Percentiles rank a stretch among this genome's conserved stretches.
Evolutionary conservation across 805 yeast genomes (phyloP).

Genomic region (Hanseniaspora meyeri): DNA sequence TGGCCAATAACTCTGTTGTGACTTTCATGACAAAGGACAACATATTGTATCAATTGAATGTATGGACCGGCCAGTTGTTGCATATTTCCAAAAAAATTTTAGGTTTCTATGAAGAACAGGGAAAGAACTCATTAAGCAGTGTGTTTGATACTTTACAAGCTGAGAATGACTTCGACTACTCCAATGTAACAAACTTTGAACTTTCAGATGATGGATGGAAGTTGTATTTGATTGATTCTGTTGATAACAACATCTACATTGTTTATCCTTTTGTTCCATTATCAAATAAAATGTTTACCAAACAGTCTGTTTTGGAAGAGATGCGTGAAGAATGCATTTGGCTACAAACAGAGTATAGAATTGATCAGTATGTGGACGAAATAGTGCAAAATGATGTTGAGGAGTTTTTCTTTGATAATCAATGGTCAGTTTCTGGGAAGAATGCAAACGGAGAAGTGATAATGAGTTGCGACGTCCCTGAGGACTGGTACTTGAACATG

Average conservation of each 20-base stretch:
- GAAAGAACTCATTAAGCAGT: neutral
- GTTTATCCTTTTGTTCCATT: constrained; percentile 54
- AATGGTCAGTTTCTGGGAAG: neutral
- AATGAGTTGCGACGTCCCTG: neutral
- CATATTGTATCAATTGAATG: constrained; percentile 21
- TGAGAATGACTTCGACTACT: neutral
- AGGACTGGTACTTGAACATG: constrained; percentile 5
- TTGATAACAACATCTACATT: constrained; percentile 44
- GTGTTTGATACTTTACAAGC: neutral
- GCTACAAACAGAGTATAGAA: neutral
- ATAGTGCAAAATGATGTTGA: neutral
- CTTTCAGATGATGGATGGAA: constrained; percentile 37
- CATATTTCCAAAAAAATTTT: neutral
- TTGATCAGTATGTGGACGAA: neutral
- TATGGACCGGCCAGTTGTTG: constrained; percentile 16
- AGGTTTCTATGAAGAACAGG: neutral
- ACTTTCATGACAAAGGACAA: constrained; percentile 15
- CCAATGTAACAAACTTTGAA: constrained; percentile 20
- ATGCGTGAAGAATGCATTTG: neutral
- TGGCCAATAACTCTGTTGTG: constrained; percentile 15
- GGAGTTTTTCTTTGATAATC: neutral
- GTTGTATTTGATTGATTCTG: constrained; percentile 39
- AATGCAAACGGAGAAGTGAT: neutral
- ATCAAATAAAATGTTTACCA: neutral
- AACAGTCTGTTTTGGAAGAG: neutral